These are phyloP conservation scores for Verticillium isaacii DNA, from an alignment of 2,329 filamentous ascomycete genomes.

Conservation along the genomic window DNA sequence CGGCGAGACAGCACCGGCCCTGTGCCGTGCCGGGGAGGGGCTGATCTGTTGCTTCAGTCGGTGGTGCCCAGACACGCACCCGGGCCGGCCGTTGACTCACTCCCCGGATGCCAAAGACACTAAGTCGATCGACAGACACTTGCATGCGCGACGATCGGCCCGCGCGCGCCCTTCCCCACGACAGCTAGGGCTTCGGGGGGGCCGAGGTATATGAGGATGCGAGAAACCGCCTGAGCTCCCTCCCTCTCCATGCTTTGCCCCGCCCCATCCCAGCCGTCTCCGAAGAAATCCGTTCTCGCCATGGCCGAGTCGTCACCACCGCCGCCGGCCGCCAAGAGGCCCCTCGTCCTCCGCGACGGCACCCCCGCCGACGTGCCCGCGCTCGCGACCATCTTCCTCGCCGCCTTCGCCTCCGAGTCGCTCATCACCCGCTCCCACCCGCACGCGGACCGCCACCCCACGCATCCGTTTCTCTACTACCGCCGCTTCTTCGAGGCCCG, in stretches of 20 bases:
- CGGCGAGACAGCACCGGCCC: neutral
- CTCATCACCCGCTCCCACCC: constrained; percentile 28
- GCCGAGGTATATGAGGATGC: no score
- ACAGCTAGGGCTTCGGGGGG: no score
- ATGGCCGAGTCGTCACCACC: neutral
- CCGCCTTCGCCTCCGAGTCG: constrained; percentile 22
- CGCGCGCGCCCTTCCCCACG: no score
- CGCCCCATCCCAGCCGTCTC: no score
- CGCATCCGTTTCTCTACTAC: constrained; percentile 15
- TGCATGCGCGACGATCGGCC: no score
- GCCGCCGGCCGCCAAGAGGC: constrained; percentile 2
- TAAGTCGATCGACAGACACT: neutral
- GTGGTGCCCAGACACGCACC: neutral
- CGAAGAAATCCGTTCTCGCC: no score
- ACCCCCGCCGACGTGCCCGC: constrained; percentile 21
- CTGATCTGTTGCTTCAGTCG: neutral
- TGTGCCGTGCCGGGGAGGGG: neutral
- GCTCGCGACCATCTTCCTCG: constrained; percentile 20
- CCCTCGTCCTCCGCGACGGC: constrained; percentile 25
- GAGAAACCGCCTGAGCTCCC: no score
- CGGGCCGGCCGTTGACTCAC: neutral
- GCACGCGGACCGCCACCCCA: constrained; percentile 14
- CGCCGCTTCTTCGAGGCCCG: constrained; percentile 22
- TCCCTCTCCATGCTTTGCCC: no score
- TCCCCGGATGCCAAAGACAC: neutral